Evolutionary conservation across 768 basidiomycete genomes (phyloP), one percentile per base, ranked within the genome.

Genomic region (Suillus subluteus): DNA sequence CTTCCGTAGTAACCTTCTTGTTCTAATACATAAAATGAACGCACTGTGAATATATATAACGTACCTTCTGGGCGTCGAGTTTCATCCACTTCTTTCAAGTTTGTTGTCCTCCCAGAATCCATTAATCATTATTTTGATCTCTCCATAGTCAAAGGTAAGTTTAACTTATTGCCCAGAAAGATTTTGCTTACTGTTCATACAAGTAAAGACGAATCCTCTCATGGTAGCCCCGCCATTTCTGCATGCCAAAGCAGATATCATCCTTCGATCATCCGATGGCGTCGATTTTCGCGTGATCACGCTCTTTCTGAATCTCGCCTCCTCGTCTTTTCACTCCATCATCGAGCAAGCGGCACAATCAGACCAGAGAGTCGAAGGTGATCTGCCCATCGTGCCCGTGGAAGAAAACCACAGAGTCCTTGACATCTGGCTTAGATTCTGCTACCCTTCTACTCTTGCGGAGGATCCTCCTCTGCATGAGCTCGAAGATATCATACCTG

Each of bases 251-350:
- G 80, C 76, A 4, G 79, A 82, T 65, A 68, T 80, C 48, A 73
- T 80, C 38, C 68, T 83, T 21, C 73, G 75, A n/a, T 82, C 79
- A 2, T 63, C 70, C 0, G 81, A 83, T 66, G 73, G 73, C 11
- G 75, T 76, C 0, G 62, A 75, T 8, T 82, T 83, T 67, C 78
- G 75, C 40, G 70, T 83, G 23, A 76, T 78, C 63, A 76, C 74
- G 15, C 66, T 75, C 58, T 75, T 79, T n/a, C 70, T 84, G n/a
- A 71, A 73, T n/a, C 78, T 72, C 59, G 76, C 77, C 5, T 82
- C 78, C 1, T 67, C 76, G 0, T 75, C 80, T 41, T 81, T 82
- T 65, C 67, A 69, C 46, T 72, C 74, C n/a, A 75, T 79, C 73
- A 66, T 80, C 59, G 64, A 72, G 26, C 72, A 75, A 21, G 72